Conservation (phyloP, 192 early-diverging fungal species). For the Coemansia sp. region DNA sequence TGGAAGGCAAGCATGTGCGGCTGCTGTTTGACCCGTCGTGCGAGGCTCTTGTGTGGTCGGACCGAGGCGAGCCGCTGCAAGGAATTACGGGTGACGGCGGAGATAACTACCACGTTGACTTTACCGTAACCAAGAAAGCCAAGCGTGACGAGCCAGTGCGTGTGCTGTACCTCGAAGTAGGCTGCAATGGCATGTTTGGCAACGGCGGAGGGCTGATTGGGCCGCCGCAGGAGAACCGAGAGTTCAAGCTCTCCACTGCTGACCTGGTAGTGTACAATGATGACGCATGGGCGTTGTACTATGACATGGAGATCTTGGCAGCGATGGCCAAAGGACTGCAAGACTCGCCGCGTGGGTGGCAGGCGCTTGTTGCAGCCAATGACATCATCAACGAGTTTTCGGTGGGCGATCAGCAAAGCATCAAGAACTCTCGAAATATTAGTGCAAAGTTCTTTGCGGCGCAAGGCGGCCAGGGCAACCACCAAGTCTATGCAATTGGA, state of each 20-base stretch:
- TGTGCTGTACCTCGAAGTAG: slow-evolving; percentile 85
- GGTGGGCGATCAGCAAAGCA: slow-evolving; percentile 35
- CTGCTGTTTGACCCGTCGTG: slow-evolving; percentile 84
- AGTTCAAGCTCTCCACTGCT: slow-evolving; percentile 61
- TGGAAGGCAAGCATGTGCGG: slow-evolving; percentile 72
- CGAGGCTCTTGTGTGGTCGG: slow-evolving; percentile 91
- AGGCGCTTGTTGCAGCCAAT: slow-evolving; percentile 83
- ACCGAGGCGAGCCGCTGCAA: slow-evolving; percentile 75
- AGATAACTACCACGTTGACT: slow-evolving; percentile 50
- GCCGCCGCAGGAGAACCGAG: slow-evolving; percentile 66
- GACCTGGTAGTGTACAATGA: slow-evolving; percentile 73
- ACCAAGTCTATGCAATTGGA: slow-evolving; percentile 83
- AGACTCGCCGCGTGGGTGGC: slow-evolving; percentile 67
- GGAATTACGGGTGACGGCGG: slow-evolving; percentile 79
- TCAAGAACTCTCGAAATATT: slow-evolving; percentile 45
- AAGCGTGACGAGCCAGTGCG: slow-evolving; percentile 51
- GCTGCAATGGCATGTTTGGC: slow-evolving; percentile 93
- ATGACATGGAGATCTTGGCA: slow-evolving; percentile 76
- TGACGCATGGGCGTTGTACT: slow-evolving; percentile 65
- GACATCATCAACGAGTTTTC: slow-evolving; percentile 72
- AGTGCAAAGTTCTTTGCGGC: slow-evolving; percentile 67
- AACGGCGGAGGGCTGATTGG: slow-evolving; percentile 39
- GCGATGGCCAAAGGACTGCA: slow-evolving; percentile 70
- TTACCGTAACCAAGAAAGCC: slow-evolving; percentile 53
- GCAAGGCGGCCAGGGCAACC: slow-evolving; percentile 59